A percentile compares a stretch with the other conserved stretches of the same genome.
These are phyloP conservation scores for Ensete glaucum DNA, from an alignment of 176 grass and related monocot species.

Conservation along the genomic window DNA sequence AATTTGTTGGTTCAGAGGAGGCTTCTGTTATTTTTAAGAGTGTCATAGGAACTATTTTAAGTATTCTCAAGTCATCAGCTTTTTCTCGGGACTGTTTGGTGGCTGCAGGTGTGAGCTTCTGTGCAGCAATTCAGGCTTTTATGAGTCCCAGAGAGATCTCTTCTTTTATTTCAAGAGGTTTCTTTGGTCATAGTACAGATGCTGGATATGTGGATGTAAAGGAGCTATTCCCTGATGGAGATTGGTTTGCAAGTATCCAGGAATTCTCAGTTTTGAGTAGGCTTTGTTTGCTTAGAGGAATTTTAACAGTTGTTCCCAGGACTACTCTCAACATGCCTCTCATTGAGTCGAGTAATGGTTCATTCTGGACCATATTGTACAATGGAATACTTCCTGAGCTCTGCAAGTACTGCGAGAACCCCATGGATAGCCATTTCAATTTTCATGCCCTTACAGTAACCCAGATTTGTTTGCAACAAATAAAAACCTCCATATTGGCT, in stretches of 20 bases:
- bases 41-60: constrained; percentile 55
- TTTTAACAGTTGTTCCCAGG: constrained; percentile 81
- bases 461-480: constrained; percentile 97
- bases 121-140: constrained; percentile 73
- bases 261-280: constrained; percentile 74
- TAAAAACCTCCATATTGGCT: constrained; percentile 69
- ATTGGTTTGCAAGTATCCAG: constrained; percentile 44
- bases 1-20: constrained; percentile 45
- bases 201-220: background rate
- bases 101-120: constrained; percentile 86
- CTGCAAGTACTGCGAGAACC: constrained; percentile 86
- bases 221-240: constrained; percentile 31
- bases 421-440: constrained; percentile 91
- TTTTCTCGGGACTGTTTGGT: constrained; percentile 95
- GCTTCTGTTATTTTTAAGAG: constrained; percentile 46
- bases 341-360: constrained; percentile 29
- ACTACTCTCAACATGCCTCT: constrained; percentile 44
- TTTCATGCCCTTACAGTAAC: constrained; percentile 96
- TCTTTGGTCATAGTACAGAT: constrained; percentile 33
- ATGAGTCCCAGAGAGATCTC: constrained; percentile 53
- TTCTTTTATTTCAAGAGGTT: constrained; percentile 55
- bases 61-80: constrained; percentile 73
- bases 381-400: constrained; percentile 79
- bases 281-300: constrained; percentile 87
- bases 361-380: constrained; percentile 74